phyloP scores from a whole-genome alignment of 2,329 filamentous ascomycete genomes.

The Akanthomyces muscarius region DNA sequence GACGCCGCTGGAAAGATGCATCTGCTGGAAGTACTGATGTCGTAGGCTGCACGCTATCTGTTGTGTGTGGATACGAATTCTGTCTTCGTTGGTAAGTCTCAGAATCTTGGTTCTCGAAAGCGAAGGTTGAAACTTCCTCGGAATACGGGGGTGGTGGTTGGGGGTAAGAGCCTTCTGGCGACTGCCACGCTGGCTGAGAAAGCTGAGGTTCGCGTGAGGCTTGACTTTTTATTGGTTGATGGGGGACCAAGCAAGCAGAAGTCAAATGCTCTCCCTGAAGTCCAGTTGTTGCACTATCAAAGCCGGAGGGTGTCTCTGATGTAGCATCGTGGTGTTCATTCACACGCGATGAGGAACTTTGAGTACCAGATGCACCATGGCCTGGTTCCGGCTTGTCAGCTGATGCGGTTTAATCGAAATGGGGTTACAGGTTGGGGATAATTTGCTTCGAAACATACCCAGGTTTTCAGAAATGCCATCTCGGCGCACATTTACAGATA shows the following conservation, averaged over 20 bases:
- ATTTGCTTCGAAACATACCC: not conserved
- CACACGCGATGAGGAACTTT: not conserved
- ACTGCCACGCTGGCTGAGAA: not conserved
- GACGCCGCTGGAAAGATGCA: not conserved
- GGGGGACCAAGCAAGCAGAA: too few species aligned
- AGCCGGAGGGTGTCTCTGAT: not conserved
- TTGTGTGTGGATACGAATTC: not conserved
- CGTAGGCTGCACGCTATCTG: not conserved
- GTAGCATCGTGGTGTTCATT: not conserved
- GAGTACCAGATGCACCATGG: not conserved
- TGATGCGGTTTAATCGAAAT: not conserved
- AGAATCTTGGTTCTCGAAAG: not conserved
- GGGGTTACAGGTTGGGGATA: not conserved
- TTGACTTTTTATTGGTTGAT: not conserved
- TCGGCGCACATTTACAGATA: not conserved
- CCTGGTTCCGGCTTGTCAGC: not conserved
- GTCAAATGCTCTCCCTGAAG: not conserved
- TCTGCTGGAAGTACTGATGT: not conserved
- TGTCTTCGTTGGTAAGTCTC: not conserved
- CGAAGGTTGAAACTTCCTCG: not conserved
- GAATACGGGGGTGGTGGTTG: conserved; percentile 1
- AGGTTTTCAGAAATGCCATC: not conserved
- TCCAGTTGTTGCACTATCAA: not conserved
- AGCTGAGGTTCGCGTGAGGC: not conserved
- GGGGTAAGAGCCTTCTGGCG: not conserved